phyloP scores from a whole-genome alignment of 805 yeast species.

The Starmerella apicola region DNA sequence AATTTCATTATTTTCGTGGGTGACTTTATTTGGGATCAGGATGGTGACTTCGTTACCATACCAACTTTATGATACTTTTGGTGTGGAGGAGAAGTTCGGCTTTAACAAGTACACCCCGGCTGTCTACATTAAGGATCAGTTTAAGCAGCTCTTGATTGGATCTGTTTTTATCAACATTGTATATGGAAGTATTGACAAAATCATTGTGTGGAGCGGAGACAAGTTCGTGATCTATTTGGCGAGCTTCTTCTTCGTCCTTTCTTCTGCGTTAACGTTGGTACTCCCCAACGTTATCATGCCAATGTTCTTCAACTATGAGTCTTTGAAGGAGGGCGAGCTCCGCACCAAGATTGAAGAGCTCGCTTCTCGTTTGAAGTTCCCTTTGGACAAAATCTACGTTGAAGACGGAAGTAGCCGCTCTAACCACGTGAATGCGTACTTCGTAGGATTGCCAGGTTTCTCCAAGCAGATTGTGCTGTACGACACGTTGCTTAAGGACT shows the following conservation, averaged over 20 bases:
- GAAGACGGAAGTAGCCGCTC: constrained; percentile 94
- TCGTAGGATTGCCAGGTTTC: constrained; percentile 92
- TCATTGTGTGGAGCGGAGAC: constrained; percentile 69
- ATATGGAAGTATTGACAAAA: constrained; percentile 61
- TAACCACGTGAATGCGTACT: constrained; percentile 92
- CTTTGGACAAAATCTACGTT: constrained; percentile 71
- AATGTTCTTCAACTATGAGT: constrained; percentile 78
- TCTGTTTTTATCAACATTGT: constrained; percentile 58
- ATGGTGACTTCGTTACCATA: constrained; percentile 53
- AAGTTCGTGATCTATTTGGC: constrained; percentile 68
- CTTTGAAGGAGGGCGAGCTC: constrained; percentile 82
- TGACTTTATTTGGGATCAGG: constrained; percentile 31
- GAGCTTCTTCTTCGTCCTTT: constrained; percentile 56
- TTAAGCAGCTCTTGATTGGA: constrained; percentile 48
- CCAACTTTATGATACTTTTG: constrained; percentile 66
- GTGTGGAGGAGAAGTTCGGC: constrained; percentile 83
- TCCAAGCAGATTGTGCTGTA: constrained; percentile 89
- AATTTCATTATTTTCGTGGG: constrained; percentile 1
- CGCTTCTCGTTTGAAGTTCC: constrained; percentile 68
- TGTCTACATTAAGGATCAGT: constrained; percentile 59
- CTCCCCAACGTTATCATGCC: constrained; percentile 85
- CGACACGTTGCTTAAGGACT: constrained; percentile 79
- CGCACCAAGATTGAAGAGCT: constrained; percentile 67
- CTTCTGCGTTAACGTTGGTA: constrained; percentile 59
- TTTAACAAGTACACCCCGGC: constrained; percentile 73